Evolutionary conservation across 108 stramenopile genomes (phyloP).

Genomic region (Nitzschia putrida): DNA sequence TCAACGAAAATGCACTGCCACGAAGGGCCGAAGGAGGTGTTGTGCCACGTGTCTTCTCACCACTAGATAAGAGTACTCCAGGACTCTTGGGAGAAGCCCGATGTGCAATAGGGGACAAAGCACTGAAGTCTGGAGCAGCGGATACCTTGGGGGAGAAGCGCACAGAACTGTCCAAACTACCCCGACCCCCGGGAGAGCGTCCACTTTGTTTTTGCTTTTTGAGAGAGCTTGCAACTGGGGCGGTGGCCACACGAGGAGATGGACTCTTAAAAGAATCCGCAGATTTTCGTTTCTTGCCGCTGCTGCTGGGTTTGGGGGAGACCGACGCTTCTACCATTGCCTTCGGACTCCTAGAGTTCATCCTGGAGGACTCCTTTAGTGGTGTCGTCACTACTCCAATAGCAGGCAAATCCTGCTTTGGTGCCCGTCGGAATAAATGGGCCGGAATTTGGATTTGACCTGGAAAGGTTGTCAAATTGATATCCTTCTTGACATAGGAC

Average conservation of each 20-base stretch:
- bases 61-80: constrained; percentile 15
- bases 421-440: constrained; percentile 33
- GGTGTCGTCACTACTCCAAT: no score
- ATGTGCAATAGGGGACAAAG: constrained; percentile 33
- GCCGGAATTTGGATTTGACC: constrained; percentile 68
- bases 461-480: constrained; percentile 75
- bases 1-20: background rate
- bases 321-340: background rate
- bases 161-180: constrained; percentile 13
- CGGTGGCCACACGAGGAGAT: background rate
- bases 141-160: constrained; percentile 40
- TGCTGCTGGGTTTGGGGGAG: background rate
- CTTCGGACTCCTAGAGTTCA: background rate
- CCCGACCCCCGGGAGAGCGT: background rate
- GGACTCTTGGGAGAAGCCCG: background rate
- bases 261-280: background rate
- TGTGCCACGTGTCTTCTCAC: constrained; percentile 34
- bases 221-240: background rate
- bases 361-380: background rate
- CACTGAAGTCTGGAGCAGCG: constrained; percentile 23
- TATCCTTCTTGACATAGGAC: constrained; percentile 83
- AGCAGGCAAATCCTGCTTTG: background rate
- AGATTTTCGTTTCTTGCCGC: background rate
- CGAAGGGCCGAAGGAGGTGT: constrained; percentile 37
- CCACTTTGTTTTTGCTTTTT: constrained; percentile 4